These are phyloP conservation scores for Pleurotus eryngii DNA, from an alignment of 768 basidiomycete genomes.

Conservation along the genomic window DNA sequence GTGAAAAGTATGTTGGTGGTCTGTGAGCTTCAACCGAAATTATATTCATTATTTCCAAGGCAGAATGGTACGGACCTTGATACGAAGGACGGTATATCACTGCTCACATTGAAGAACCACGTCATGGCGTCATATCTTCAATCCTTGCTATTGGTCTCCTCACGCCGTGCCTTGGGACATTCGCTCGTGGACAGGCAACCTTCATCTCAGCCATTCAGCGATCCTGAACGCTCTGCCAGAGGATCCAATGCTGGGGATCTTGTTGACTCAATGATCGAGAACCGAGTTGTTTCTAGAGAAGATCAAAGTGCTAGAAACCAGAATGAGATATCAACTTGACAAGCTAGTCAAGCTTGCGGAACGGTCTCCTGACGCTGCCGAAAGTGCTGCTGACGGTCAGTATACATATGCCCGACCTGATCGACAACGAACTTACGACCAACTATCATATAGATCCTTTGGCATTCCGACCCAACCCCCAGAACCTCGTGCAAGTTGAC, in stretches of 20 bases:
- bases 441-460: constrained; percentile 65
- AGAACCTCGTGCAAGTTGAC: constrained; percentile 52
- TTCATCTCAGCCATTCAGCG: constrained; percentile 50
- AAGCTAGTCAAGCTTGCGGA: constrained; percentile 82
- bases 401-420: not conserved
- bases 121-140: constrained; percentile 83
- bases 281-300: constrained; percentile 88
- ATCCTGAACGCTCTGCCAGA: constrained; percentile 45
- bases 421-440: too few species aligned
- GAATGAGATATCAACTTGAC: constrained; percentile 94
- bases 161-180: constrained; percentile 69
- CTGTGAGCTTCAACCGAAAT: not conserved
- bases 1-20: constrained; percentile 45
- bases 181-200: constrained; percentile 49
- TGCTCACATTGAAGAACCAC: constrained; percentile 86
- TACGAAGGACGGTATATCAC: constrained; percentile 79
- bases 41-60: constrained; percentile 13
- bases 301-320: constrained; percentile 74
- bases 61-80: constrained; percentile 33
- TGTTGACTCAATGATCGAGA: constrained; percentile 76
- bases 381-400: constrained; percentile 57
- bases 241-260: constrained; percentile 68
- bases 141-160: constrained; percentile 68
- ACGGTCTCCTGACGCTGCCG: constrained; percentile 41
- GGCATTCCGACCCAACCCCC: constrained; percentile 88